Base-by-base conservation (phyloP, 163 green algal genomes). In the Coccomyxa subellipsoidea region DNA sequence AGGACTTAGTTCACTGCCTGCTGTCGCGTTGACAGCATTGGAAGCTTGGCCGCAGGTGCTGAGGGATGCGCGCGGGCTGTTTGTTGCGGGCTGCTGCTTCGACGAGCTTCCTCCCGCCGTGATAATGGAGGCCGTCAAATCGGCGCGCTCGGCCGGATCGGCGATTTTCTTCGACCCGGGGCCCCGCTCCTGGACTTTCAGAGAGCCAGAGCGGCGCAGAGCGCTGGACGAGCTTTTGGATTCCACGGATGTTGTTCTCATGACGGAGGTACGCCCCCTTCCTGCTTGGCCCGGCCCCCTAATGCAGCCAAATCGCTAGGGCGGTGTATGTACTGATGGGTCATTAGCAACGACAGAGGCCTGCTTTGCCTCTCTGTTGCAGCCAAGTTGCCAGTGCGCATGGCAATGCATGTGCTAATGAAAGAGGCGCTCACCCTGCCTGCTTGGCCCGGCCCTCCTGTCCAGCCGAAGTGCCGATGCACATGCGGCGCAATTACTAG, bases 91-190 rank as follows among this genome's bases (percentile, higher is more conserved):
- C 38, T 98, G 96, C 81, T 83, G 89, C 7, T 96, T 98, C 85
- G 96, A 99, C 85, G 96, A 99, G 90, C 88, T 98, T 73, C 90
- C 91, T 0, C 78, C 90, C 15, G 76, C 85, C n/a, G 84, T 94
- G 59, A 77, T 77, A 39, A 71, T 93, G 76, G 78, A 54, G 38
- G 89, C 90, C 0, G 90, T 90, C 32, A 29, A 77, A 18, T 69
- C 85, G 21, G 92, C 94, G 1, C 92, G 90, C 6, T 9, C 23
- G 0, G 81, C 89, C 31, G 95, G 94, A 25, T 88, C 90, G 4
- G 86, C 90, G 0, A 87, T 98, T 1, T 95, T 98, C 69, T 99
- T 99, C 78, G 96, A 99, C 80, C 95, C 95, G 76, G 96, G 95
- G 89, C 87, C 89, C 29, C 77, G 76, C 34, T 35, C 39, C 25